phyloP scores from a whole-genome alignment of 208 protist species.

The Zelonia costaricensis region DNA sequence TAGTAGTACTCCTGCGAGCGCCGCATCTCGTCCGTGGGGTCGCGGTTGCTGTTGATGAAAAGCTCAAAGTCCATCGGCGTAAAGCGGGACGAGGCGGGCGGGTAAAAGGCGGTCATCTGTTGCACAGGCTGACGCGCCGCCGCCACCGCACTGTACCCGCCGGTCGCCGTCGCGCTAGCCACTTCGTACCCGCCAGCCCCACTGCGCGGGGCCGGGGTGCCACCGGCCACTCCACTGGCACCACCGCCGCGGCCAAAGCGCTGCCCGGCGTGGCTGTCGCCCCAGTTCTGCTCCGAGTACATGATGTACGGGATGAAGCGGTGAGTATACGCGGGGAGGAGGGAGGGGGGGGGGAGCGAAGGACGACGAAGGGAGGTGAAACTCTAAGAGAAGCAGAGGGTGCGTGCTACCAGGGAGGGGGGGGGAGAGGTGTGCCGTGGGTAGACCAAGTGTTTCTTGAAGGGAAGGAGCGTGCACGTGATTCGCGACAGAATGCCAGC shows the following conservation, averaged over 20 bases:
- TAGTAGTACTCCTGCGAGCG: conserved; percentile 83
- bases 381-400: neutral
- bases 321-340: too few species aligned
- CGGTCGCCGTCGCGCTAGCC: conserved; percentile 4
- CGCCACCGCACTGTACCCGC: conserved; percentile 17
- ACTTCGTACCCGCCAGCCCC: conserved; percentile 14
- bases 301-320: conserved; percentile 4
- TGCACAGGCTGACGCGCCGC: conserved; percentile 19
- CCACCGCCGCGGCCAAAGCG: conserved; percentile 6
- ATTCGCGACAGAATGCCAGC: too few species aligned
- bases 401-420: too few species aligned
- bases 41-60: conserved; percentile 70
- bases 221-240: neutral
- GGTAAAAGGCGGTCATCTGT: conserved; percentile 24
- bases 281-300: conserved; percentile 44
- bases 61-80: conserved; percentile 89
- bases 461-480: too few species aligned
- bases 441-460: too few species aligned
- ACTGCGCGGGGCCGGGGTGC: neutral
- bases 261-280: conserved; percentile 13
- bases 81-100: conserved; percentile 43
- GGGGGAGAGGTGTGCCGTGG: too few species aligned
- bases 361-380: neutral
- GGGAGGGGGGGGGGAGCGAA: neutral
- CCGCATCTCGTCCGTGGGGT: conserved; percentile 82